These are phyloP conservation scores for Centrapalus pauciflorus DNA, from an alignment of 129 eudicot genomes.

Conservation along the genomic window DNA sequence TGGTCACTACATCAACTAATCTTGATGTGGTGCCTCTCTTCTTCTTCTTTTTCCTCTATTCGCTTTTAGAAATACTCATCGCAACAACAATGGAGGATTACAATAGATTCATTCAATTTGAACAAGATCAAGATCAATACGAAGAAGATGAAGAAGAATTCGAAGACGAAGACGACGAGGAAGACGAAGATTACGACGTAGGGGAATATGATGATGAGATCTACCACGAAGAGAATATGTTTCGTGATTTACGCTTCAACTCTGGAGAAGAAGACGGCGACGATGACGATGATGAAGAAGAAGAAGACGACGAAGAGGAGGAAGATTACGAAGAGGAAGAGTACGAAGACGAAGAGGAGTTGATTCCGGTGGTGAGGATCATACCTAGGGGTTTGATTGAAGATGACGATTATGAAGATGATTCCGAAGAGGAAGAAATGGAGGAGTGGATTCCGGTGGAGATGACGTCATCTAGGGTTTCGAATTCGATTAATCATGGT, in stretches of 20 bases:
- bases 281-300: too few relatives aligned
- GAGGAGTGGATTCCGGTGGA: conserved; percentile 20
- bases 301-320: too few relatives aligned
- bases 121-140: too few relatives aligned
- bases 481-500: neutral
- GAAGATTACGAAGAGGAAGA: neutral
- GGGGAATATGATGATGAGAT: too few relatives aligned
- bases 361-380: neutral
- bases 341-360: conserved; percentile 15
- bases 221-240: neutral
- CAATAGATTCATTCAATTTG: conserved; percentile 14
- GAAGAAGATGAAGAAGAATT: neutral
- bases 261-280: too few relatives aligned
- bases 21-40: too few relatives aligned
- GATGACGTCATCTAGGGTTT: conserved; percentile 33
- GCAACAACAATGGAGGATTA: conserved; percentile 18
- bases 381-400: too few relatives aligned
- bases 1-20: too few relatives aligned
- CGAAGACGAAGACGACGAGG: too few relatives aligned
- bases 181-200: neutral
- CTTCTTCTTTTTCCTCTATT: conserved; percentile 23
- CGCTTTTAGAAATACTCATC: conserved; percentile 15
- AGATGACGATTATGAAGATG: conserved; percentile 29
- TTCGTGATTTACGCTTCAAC: neutral
- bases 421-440: conserved; percentile 33